Evolutionary conservation across 1,284 basidiomycete species (phyloP), one percentile per base, ranked within the genome.

Genomic region (Rugosomyces carneus): DNA sequence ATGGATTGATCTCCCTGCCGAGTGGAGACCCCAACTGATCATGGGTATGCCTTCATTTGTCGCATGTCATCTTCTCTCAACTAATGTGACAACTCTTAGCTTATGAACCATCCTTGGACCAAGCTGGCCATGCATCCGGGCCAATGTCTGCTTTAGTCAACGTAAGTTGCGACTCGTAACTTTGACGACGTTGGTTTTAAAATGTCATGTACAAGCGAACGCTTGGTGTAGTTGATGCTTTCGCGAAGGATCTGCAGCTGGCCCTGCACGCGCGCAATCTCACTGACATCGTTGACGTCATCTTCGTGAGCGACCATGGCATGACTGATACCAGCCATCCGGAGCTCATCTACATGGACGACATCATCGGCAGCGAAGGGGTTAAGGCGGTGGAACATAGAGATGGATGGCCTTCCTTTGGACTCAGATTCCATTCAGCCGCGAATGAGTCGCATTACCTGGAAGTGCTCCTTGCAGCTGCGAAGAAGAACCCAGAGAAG

Each of bases 231-330:
- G 80, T 94, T 1, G 93, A 97, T 60, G 59, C 60, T 7, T 94
- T 94, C 56, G 81, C 90, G 1, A 80, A 75, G 45, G 69, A 81
- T 40, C 65, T 96, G 10, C 78, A 85, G 49, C 62, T 66, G 1
- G 71, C 76, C 1, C 66, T 95, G 24, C 73, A 73, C 23, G 65
- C 69, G n/a, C 78, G 93, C 1, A 89, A 93, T 57, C 70, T 94
- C 24, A 80, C 78, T 1, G 76, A 86, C 29, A 85, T 95, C 21
- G 84, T 94, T 23, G 89, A 96, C 61, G 72, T 96, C 21, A 75
- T 95, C 20, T 91, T 94, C 56, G 89, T 96, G 42, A 89, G 84
- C 48, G 93, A 96, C 63, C 93, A 96, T 60, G 93, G 93, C 2
- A 95, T 96, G 93, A 85, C 83, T 0, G 83, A 85, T 54, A 94